Evolutionary conservation across 176 grass and related monocot species (phyloP), one percentile per base, ranked within the genome.

Genomic region (Calamus simplicifolius): DNA sequence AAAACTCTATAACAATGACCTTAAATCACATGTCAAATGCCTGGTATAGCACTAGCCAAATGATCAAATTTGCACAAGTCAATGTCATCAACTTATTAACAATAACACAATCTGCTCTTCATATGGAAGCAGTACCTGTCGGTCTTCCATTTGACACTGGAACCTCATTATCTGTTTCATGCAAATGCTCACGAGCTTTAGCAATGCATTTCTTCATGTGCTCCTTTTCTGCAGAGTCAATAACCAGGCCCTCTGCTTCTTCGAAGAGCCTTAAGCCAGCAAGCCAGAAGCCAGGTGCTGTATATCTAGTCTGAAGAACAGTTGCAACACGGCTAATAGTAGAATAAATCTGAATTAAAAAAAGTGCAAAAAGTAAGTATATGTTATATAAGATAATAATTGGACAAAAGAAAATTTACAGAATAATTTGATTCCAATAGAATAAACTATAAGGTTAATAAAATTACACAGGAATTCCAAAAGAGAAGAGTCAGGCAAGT

Each of bases 301-400:
- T 90, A 77, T 97, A 91, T 78, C 93, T 84, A 52, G 81, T 82
- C 70, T 87, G 87, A 76, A 97, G 84, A 66, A 97, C 59, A 16
- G 87, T 91, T 54, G 84, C 83, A 64, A 92, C 87, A 48, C 87
- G 80, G 61, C 80, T 82, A 74, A 92, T 68, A 1, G 87, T 68
- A 60, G 81, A 76, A 75, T 82, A 88, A 63, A 97, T 83, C 87
- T 90, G 79, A 59, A 54, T 27, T 27, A 70, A 61, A 16, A 68
- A 56, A 1, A 3, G 55, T n/a, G 56, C 12, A 19, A 14, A 16
- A 56, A 43, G 35, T 43, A 43, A 43, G 35, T 43, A 43, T 8
- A 43, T 43, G 8, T 1, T 43, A 2, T 43, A 43, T 43, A 13
- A 43, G 35, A 2, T 43, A 43, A 43, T 10, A 43, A 8, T 43